Evolutionary conservation across 768 basidiomycete species (phyloP).

Genomic region (Cyclocybe aegerita): DNA sequence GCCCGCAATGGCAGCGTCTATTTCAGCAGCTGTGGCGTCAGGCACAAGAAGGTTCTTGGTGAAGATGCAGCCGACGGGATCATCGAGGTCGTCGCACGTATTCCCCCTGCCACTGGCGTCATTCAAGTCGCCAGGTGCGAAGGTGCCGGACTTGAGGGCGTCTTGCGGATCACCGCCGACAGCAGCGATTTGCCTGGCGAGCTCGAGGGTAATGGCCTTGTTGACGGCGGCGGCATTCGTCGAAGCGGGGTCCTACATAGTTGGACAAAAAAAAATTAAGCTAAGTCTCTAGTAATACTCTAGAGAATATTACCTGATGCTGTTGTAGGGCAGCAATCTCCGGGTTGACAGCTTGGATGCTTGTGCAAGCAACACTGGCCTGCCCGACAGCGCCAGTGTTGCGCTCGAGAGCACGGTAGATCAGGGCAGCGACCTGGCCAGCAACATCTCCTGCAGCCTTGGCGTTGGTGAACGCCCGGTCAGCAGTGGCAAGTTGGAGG

Average conservation of each 20-base stretch:
- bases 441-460: conserved; percentile 58
- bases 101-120: conserved; percentile 58
- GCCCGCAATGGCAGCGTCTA: conserved; percentile 49
- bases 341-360: conserved; percentile 56
- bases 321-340: conserved; percentile 66
- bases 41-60: conserved; percentile 56
- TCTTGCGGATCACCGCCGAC: conserved; percentile 62
- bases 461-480: conserved; percentile 73
- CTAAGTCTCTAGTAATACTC: background rate
- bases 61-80: conserved; percentile 61
- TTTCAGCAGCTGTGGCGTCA: conserved; percentile 58
- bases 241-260: conserved; percentile 57
- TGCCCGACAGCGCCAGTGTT: conserved; percentile 59
- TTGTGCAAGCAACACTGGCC: conserved; percentile 47
- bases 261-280: conserved; percentile 1
- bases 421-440: conserved; percentile 57
- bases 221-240: conserved; percentile 54
- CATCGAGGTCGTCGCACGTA: conserved; percentile 51
- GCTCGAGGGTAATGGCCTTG: conserved; percentile 61
- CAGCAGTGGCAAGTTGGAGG: conserved; percentile 64
- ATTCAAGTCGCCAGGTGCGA: conserved; percentile 52
- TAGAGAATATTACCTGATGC: conserved; percentile 43
- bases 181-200: conserved; percentile 63
- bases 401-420: conserved; percentile 65
- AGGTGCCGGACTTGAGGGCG: conserved; percentile 61